Base-by-base conservation (phyloP, 306 rosid species). In the Purshia tridentata region DNA sequence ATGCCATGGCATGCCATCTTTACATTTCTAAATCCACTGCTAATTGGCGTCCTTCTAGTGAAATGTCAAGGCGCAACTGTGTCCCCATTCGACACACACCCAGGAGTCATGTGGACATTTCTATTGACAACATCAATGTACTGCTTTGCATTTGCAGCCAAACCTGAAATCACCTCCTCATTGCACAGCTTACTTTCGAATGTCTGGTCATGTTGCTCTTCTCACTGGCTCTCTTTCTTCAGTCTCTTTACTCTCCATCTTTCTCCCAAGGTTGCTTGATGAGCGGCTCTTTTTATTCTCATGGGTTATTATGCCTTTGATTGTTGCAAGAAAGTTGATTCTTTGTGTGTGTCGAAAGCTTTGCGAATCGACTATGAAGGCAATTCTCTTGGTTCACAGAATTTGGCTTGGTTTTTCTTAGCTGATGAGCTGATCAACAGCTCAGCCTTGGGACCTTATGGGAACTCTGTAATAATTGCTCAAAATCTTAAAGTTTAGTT, bases 1-100 rank as follows among this genome's bases (percentile, higher is more conserved):
- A 53, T 53, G 64, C 64, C 78, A 74, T 64, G 71, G 72, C 78
- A 74, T 53, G 54, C 37, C 16, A 46, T 53, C 41, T 74, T 74
- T 45, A 54, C 53, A 23, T 64, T 51, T 74, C 45, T 74, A 2
- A 74, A 74, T 74, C 78, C 72, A 51, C 40, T 74, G n/a, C 65
- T 74, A 8, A 53, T 74, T 8, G 65, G 64, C 11, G 53, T 64
- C 6, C 52, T 74, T 16, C 78, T 64, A 74, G 78, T 22, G 55
- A 44, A 74, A 51, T 74, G 63, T 35, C 77, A 62, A 50, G 53
- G 55, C 1, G 45, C 41, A 71, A 8, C 9, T 0, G 19, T 20
- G 0, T 71, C 68, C 16, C 76, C 76, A 13, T 72, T 72, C 35
- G 57, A 58, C 2, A 40, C 45, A 8, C 71, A 52, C 72, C 63